phyloP scores from a whole-genome alignment of 352 stramenopile species.

The Pythium grandisporangium region DNA sequence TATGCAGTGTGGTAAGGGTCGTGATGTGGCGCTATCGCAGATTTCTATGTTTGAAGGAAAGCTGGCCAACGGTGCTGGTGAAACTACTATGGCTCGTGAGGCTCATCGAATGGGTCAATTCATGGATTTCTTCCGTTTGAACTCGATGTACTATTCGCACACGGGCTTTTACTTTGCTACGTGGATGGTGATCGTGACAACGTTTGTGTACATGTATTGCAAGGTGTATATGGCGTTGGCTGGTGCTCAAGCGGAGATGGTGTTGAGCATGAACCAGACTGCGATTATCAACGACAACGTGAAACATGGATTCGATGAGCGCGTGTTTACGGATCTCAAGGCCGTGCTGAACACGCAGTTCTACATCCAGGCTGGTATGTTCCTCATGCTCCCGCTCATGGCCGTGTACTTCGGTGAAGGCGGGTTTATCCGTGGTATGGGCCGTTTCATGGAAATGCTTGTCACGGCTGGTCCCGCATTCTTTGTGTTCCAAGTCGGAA shows the following conservation, averaged over 20 bases:
- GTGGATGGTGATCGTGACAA: constrained; percentile 79
- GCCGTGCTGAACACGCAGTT: constrained; percentile 71
- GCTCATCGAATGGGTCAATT: constrained; percentile 75
- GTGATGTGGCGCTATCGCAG: constrained; percentile 70
- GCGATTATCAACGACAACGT: constrained; percentile 45
- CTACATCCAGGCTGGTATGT: constrained; percentile 70
- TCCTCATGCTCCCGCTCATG: constrained; percentile 69
- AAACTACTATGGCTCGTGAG: constrained; percentile 61
- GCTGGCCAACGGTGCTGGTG: constrained; percentile 63
- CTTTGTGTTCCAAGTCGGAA: constrained; percentile 78
- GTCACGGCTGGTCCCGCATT: constrained; percentile 61
- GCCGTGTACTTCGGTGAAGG: constrained; percentile 70
- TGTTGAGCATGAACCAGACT: constrained; percentile 58
- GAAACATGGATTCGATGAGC: constrained; percentile 42
- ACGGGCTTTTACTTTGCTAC: constrained; percentile 78
- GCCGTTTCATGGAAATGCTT: constrained; percentile 66
- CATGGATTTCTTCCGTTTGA: constrained; percentile 74
- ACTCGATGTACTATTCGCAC: constrained; percentile 83
- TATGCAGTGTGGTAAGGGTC: constrained; percentile 75
- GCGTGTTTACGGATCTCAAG: constrained; percentile 53
- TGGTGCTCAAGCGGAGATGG: constrained; percentile 56
- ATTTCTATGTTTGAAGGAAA: constrained; percentile 82
- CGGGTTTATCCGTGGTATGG: constrained; percentile 47
- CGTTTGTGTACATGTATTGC: constrained; percentile 78
- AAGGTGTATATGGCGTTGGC: constrained; percentile 69